Base-by-base conservation (phyloP, 805 yeast species). In the Ogataea henricii region DNA sequence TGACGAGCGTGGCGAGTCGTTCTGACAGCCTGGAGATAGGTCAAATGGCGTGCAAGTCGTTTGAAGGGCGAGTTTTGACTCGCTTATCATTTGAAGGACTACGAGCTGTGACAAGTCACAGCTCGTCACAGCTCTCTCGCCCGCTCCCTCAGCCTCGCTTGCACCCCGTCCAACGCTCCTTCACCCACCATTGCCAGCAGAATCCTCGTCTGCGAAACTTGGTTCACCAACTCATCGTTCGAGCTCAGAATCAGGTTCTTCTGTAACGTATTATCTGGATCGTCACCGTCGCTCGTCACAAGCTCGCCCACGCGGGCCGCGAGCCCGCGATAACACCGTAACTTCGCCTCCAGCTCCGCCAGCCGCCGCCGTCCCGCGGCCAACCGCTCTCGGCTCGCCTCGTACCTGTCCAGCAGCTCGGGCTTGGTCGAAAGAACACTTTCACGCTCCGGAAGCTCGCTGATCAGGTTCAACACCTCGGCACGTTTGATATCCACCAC, bases 371-470 rank as follows among this genome's bases (percentile, higher is more conserved):
- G 48, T 29, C 57, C 60, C 1, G 23, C 18, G 3, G 46, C 34
- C 33, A 68, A 36, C 18, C 46, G 33, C 6, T 49, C 49, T 8
- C 52, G 46, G 8, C 53, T 41, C 1, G 32, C 26, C 29, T 64
- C 66, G 42, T 66, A 68, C 18, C 54, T 49, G 23, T 49, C 58
- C 16, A 61, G 51, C n/a, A 65, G 39, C 10, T 54, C 59, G 5
- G 51, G 32, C 33, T 62, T 53, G 6, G 52, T 46, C 10, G 59
- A 56, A 6, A 43, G 27, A 6, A 65, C 29, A 3, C 55, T 43
- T 22, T 57, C 53, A 0, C 64, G 49, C 9, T 48, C 51, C 2
- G 72, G 72, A 14, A 68, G 47, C 45, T 67, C 71, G 18, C 56
- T 49, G 7, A 67, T 51, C 45, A 66, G 45, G 7, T 42, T 45